Conservation (phyloP, 345 rosid genomes). For the Abelmoschus esculentus region DNA sequence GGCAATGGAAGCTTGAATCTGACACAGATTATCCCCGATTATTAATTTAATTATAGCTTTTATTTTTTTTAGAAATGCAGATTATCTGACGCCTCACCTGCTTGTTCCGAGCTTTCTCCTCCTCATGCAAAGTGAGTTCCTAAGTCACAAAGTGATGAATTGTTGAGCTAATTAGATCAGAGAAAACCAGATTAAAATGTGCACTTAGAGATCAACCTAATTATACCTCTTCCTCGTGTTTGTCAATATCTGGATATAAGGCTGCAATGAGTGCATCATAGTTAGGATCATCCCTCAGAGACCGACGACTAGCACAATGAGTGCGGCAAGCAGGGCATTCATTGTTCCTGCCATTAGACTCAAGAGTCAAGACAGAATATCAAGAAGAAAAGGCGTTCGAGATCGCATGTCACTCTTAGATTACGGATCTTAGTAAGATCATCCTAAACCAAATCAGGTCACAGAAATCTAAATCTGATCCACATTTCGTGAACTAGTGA, state of each 20-base stretch:
- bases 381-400: neutral
- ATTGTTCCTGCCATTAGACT: conserved; percentile 3
- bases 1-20: conserved; percentile 52
- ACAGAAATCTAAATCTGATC: conserved; percentile 1
- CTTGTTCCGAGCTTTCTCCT: conserved; percentile 42
- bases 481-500: neutral
- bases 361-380: neutral
- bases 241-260: neutral
- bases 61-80: neutral
- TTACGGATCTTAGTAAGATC: conserved; percentile 1
- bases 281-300: neutral
- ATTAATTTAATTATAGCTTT: neutral
- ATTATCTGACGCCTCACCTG: conserved; percentile 27
- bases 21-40: conserved; percentile 11
- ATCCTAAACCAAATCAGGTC: conserved; percentile 1
- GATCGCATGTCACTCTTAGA: neutral
- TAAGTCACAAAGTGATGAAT: conserved; percentile 17
- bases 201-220: neutral
- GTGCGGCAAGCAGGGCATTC: neutral
- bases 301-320: neutral
- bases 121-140: conserved; percentile 54
- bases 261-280: neutral
- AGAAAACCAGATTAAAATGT: conserved; percentile 8
- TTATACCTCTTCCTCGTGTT: neutral
- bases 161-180: neutral